Evolutionary conservation across 2,329 filamentous ascomycete species (phyloP), one percentile per base, ranked within the genome.

Genomic region (Apiospora marii): DNA sequence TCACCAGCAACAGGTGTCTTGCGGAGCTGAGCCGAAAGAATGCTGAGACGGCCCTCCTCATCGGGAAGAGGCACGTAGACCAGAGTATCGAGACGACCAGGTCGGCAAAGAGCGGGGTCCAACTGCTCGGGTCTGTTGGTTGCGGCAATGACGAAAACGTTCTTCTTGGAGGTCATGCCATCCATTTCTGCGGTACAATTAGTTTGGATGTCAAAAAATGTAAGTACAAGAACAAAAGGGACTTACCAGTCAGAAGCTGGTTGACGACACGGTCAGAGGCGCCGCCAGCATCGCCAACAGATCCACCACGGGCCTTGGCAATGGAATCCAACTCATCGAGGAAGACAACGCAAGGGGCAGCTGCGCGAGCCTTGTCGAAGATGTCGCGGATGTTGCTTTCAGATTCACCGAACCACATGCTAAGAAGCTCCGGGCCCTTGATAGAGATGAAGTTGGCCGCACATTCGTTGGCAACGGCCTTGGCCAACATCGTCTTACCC

Each of bases 371-470:
- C 91, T 98, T 99, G 91, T 99, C 96, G 84, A 99, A 99, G 80
- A 99, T 99, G 83, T 99, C 96, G 82, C 96, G 94, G 77, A 99
- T 98, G 87, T 99, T 99, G 91, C 94, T 98, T 87, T 99, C 97
- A 71, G 96, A 99, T 87, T 99, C 96, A 92, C 96, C 96, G 82
- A 99, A 99, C 96, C 96, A 99, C 96, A 99, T 99, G 84, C 95
- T 98, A 79, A 99, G 91, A 80, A 99, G 89, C 84, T 99, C 96
- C 72, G 96, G 97, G 74, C 96, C 96, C 91, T 99, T 99, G 85
- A 99, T 93, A 53, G 96, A 99, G 83, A 99, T 98, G 87, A 99
- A 99, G 89, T 99, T 99, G 89, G 96, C 96, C 74, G 96, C 93
- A 82, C 95, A 98, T 88, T 99, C 96, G 86, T 98, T 99, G 86